Percentiles rank a stretch among this genome's conserved stretches.
Conservation (phyloP, 2,329 filamentous ascomycete genomes). For the Shiraia bambusicola region DNA sequence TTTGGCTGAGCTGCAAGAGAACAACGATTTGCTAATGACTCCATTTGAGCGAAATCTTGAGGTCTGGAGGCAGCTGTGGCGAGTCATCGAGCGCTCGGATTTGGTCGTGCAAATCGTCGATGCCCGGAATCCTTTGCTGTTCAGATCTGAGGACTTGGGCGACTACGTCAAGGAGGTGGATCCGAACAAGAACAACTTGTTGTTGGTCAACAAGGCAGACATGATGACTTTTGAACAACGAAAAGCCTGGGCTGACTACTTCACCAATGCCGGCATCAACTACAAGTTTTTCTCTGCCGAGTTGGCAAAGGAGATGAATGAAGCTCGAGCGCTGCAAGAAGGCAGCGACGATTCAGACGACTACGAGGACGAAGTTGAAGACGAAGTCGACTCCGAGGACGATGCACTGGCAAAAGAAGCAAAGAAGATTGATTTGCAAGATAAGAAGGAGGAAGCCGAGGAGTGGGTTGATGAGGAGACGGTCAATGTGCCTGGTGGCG, state of each 20-base stretch:
- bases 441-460: conserved; percentile 45
- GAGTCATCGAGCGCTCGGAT: conserved; percentile 95
- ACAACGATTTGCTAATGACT: conserved; percentile 92
- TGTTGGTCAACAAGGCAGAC: conserved; percentile 97
- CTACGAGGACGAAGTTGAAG: conserved; percentile 48
- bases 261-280: conserved; percentile 75
- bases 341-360: conserved; percentile 47
- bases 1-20: conserved; percentile 89
- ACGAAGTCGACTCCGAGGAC: conserved; percentile 52
- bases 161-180: conserved; percentile 92
- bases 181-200: conserved; percentile 80
- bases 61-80: conserved; percentile 97
- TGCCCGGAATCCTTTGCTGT: conserved; percentile 89
- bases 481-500: conserved; percentile 38
- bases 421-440: conserved; percentile 50
- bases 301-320: conserved; percentile 85
- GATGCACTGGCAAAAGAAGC: conserved; percentile 49
- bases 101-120: conserved; percentile 98
- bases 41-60: conserved; percentile 97
- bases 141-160: conserved; percentile 91
- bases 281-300: conserved; percentile 97
- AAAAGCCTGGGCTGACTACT: conserved; percentile 80
- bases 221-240: conserved; percentile 94
- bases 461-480: conserved; percentile 46
- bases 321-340: conserved; percentile 62